Evolutionary conservation across 164 flowering plant genomes (phyloP), one percentile per base, ranked within the genome.

Genomic region (Liquidambar formosana): DNA sequence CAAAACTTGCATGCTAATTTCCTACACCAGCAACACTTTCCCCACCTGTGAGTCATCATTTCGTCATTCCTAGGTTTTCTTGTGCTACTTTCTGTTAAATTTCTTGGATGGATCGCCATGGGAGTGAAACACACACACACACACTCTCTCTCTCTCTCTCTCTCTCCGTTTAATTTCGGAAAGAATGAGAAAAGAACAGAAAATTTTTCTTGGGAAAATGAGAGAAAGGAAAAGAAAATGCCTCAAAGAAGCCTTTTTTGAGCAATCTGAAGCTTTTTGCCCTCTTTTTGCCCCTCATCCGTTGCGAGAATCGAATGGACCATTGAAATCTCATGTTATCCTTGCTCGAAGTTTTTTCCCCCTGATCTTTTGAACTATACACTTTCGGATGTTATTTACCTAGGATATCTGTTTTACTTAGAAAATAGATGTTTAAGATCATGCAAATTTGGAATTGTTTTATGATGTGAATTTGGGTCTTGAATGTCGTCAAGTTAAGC

Each of bases 1-100:
- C 13, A 84, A 84, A 63, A 84, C 87, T 53, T 85, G 86, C 73
- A 71, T 85, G 86, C 78, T 85, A 60, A 84, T 84, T 68, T 84
- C 87, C 28, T 83, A 83, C 75, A 83, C 86, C 76, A 81, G 84
- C 78, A 84, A 84, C 76, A 80, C 84, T 59, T 85, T 85, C 63
- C 89, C 89, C 22, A 79, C 85, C 85, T 63, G 85, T 82, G 46
- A 76, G 81, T 73, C 33, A 53, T 1, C 68, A 48, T 66, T 62
- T 43, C 27, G 22, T 41, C 15, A 5, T 28, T 28, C 47, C 15
- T 44, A 23, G 28, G 19, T 6, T 58, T 58, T 15, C n/a, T 43
- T 23, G 22, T 9, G 57, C 14, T 0, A 71, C 22, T 47, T 38
- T 56, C 0, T 47, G 47, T 33, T 33, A 2, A 6, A 33, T 33